phyloP scores from a whole-genome alignment of 2,329 filamentous ascomycete genomes.

The Colletotrichum sp. region DNA sequence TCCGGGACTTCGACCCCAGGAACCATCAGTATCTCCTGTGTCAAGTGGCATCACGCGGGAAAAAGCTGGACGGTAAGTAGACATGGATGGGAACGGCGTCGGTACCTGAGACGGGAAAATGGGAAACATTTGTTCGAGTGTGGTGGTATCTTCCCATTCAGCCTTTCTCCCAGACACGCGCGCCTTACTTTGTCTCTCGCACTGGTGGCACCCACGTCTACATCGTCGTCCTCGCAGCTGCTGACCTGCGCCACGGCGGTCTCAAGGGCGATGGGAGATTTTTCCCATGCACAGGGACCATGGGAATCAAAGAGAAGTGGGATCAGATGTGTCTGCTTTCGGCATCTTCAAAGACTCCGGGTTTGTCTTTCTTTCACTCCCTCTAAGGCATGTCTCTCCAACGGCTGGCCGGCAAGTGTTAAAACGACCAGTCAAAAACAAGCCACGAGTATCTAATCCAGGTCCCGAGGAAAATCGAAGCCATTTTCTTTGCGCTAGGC shows the following conservation, averaged over 20 bases:
- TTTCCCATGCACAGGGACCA: background rate
- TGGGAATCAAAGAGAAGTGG: background rate
- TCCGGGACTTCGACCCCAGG: background rate
- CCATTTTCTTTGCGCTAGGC: background rate
- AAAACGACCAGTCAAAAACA: background rate
- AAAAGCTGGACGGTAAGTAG: too few relatives aligned
- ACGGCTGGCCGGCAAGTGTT: background rate
- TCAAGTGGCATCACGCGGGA: background rate
- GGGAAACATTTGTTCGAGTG: background rate
- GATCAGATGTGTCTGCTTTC: conserved; percentile 15
- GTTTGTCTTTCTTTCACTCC: background rate
- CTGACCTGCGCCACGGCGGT: conserved; percentile 13
- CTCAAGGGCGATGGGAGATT: background rate
- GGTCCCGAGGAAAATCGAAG: background rate
- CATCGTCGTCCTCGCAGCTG: background rate
- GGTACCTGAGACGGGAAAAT: background rate
- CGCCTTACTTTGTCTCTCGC: background rate
- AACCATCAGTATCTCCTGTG: background rate
- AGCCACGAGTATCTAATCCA: background rate
- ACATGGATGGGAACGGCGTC: background rate
- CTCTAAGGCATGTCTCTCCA: conserved; percentile 6
- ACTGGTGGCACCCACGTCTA: background rate
- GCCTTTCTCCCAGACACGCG: background rate
- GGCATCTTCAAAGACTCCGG: background rate
- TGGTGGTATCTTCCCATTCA: background rate